Conservation (phyloP, 2,329 filamentous ascomycete genomes). For the Didymella keratinophila region DNA sequence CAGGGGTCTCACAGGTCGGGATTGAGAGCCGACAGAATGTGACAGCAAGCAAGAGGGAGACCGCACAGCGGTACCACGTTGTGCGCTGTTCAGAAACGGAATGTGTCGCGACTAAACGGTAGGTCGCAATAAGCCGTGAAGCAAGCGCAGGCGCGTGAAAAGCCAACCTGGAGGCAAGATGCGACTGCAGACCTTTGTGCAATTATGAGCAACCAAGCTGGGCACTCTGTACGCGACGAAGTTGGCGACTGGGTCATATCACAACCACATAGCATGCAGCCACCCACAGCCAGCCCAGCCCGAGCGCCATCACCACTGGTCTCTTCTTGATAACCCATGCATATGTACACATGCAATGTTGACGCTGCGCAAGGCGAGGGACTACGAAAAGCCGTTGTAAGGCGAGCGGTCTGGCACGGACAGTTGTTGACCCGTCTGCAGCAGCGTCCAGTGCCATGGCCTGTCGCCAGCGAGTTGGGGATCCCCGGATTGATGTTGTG, state of each 20-base stretch:
- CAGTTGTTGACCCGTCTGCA: constrained; percentile 3
- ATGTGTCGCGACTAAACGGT: constrained; percentile 6
- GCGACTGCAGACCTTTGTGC: background rate
- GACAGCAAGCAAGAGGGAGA: background rate
- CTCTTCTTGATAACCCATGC: constrained; percentile 2
- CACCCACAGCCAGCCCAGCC: background rate
- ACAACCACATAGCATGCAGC: background rate
- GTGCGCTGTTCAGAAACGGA: constrained; percentile 13
- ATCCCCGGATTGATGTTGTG: constrained; percentile 21
- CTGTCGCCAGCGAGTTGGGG: constrained; percentile 11
- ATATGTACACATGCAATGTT: constrained; percentile 1
- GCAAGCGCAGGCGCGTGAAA: background rate
- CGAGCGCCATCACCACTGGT: background rate
- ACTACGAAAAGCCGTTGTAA: background rate
- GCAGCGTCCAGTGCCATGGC: constrained; percentile 8
- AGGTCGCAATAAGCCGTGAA: background rate
- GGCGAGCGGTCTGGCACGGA: constrained; percentile 3
- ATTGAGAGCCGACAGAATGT: background rate
- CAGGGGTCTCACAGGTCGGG: background rate
- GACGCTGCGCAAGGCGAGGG: constrained; percentile 1
- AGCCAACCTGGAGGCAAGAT: background rate
- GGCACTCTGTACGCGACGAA: background rate
- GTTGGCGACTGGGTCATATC: background rate
- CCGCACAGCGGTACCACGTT: background rate
- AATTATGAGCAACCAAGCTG: background rate